Conservation (phyloP, 371 early-diverging fungal species). For the Mortierella sp. region DNA sequence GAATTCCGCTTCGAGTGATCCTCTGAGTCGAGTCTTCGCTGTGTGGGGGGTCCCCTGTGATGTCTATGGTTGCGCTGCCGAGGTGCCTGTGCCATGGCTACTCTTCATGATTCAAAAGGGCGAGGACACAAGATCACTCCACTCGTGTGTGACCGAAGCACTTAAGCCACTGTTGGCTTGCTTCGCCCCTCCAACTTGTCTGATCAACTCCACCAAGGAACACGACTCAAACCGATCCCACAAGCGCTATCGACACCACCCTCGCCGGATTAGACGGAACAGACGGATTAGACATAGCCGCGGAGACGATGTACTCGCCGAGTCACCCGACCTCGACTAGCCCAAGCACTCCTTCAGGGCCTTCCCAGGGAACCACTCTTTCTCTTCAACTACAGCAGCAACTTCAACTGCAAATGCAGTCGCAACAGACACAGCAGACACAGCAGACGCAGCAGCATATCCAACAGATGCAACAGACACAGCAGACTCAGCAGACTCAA, state of each 20-base stretch:
- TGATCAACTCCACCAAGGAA: too few species aligned
- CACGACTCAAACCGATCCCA: too few species aligned
- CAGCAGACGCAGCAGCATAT: constrained; percentile 6
- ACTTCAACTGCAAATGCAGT: constrained; percentile 4
- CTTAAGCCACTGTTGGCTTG: too few species aligned
- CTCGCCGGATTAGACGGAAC: background rate
- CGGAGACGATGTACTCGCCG: constrained; percentile 40
- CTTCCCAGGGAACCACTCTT: constrained; percentile 16
- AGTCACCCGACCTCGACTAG: constrained; percentile 51
- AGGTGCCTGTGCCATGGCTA: constrained; percentile 19
- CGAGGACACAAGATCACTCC: too few species aligned
- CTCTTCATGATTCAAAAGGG: too few species aligned
- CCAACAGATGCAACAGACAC: too few species aligned
- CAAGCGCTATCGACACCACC: background rate
- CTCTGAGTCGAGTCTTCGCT: constrained; percentile 4
- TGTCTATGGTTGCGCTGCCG: constrained; percentile 31
- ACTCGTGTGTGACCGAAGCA: too few species aligned
- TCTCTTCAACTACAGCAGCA: constrained; percentile 15
- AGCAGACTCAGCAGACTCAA: too few species aligned
- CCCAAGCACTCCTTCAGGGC: constrained; percentile 37
- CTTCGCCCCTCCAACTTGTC: too few species aligned
- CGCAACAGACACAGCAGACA: constrained; percentile 7
- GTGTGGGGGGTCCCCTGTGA: constrained; percentile 21
- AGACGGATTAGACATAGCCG: background rate
- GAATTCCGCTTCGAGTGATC: constrained; percentile 6